phyloP scores from a whole-genome alignment of 2,329 filamentous ascomycete species.

The Calonectria pauciramosa region DNA sequence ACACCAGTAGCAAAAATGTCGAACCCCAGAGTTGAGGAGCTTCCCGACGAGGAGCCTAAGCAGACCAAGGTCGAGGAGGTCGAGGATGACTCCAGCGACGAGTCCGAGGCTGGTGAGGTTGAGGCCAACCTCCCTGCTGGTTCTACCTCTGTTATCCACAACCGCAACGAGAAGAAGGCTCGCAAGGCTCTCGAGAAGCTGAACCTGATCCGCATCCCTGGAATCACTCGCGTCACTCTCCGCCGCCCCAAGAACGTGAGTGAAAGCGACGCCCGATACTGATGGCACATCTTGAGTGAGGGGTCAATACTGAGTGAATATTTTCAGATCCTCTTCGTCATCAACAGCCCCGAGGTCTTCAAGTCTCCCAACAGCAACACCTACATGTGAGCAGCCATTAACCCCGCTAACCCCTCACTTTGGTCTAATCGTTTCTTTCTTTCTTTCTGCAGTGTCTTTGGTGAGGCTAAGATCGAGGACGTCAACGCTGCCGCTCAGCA shows the following conservation, averaged over 20 bases:
- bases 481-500: slow-evolving; percentile 98
- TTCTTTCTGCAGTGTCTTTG: slow-evolving; percentile 88
- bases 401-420: background rate
- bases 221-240: slow-evolving; percentile 98
- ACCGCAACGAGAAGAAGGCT: slow-evolving; percentile 99
- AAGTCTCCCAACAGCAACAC: slow-evolving; percentile 99
- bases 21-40: slow-evolving; percentile 97
- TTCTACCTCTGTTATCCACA: slow-evolving; percentile 92
- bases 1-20: slow-evolving; percentile 78
- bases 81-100: slow-evolving; percentile 76
- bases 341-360: slow-evolving; percentile 99
- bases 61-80: slow-evolving; percentile 84
- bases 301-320: slow-evolving; percentile 40
- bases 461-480: slow-evolving; percentile 99
- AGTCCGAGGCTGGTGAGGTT: slow-evolving; percentile 86
- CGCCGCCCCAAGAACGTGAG: slow-evolving; percentile 99
- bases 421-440: slow-evolving; percentile 26
- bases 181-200: slow-evolving; percentile 99
- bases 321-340: slow-evolving; percentile 94
- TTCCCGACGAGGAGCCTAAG: slow-evolving; percentile 90
- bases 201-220: slow-evolving; percentile 94
- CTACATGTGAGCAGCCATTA: slow-evolving; percentile 85
- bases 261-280: slow-evolving; percentile 47
- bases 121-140: slow-evolving; percentile 85
- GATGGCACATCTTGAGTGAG: slow-evolving; percentile 24